Conservation (phyloP, 495 filamentous ascomycete species). For the Sphaerosporella brunnea region DNA sequence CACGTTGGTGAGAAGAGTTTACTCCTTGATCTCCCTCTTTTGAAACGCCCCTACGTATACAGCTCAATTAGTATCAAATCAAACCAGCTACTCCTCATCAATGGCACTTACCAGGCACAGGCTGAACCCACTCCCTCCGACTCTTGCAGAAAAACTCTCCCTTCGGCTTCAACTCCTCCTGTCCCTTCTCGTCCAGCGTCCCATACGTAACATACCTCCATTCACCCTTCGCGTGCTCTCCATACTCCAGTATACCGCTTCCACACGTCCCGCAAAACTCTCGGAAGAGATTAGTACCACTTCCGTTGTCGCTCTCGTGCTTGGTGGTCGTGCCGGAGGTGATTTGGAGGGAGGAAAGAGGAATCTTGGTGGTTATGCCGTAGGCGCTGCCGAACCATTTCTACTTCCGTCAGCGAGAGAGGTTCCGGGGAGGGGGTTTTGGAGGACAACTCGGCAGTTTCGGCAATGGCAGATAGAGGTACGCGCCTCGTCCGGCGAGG, state of each 20-base stretch:
- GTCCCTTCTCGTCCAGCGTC: neutral
- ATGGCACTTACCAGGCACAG: neutral
- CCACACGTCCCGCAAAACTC: slow-evolving; percentile 9
- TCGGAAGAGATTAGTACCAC: neutral
- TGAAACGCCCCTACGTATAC: slow-evolving; percentile 1
- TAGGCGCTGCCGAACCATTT: slow-evolving; percentile 5
- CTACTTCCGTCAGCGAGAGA: neutral
- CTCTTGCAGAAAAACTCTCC: slow-evolving; percentile 7
- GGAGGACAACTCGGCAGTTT: neutral
- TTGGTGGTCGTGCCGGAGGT: neutral
- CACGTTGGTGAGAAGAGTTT: no score
- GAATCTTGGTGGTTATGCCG: slow-evolving; percentile 6
- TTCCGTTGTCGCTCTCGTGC: slow-evolving; percentile 3
- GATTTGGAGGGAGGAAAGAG: neutral
- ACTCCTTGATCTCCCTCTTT: slow-evolving; percentile 9
- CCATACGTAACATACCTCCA: slow-evolving; percentile 4
- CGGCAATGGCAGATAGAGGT: slow-evolving; percentile 6
- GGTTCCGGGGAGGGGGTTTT: neutral
- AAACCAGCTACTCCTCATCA: no score
- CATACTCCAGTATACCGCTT: slow-evolving; percentile 8
- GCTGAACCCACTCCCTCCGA: neutral
- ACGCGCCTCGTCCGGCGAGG: neutral
- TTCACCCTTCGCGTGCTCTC: slow-evolving; percentile 1
- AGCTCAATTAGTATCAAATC: neutral
- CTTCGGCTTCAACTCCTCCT: slow-evolving; percentile 1